phyloP scores from a whole-genome alignment of 2,329 filamentous ascomycete genomes.

The Alternaria atra region DNA sequence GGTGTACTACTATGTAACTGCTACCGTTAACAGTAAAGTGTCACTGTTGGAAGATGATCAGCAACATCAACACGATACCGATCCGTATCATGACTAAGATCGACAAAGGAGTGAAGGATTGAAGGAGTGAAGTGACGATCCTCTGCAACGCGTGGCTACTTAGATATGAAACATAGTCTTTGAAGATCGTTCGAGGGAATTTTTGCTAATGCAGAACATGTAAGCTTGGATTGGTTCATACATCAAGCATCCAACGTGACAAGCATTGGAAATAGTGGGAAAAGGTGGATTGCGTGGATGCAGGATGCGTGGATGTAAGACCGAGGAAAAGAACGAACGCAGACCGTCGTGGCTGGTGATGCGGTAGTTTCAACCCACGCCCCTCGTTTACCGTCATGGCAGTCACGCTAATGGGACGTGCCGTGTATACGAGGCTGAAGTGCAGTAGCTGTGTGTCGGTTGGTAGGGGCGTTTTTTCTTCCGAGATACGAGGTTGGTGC shows the following conservation, averaged over 20 bases:
- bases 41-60: slow-evolving; percentile 1
- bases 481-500: slow-evolving; percentile 1
- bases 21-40: background rate
- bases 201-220: background rate
- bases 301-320: background rate
- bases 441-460: background rate
- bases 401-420: slow-evolving; percentile 4
- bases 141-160: background rate
- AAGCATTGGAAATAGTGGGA: background rate
- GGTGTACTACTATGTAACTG: background rate
- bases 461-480: background rate
- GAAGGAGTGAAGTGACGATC: background rate
- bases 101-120: background rate
- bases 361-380: background rate
- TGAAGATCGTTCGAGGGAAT: background rate
- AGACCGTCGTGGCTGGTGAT: background rate
- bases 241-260: background rate
- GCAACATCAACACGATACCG: background rate
- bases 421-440: background rate
- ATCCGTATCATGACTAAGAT: background rate
- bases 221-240: background rate
- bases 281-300: background rate
- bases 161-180: background rate
- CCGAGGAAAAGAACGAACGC: background rate
- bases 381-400: background rate